Conservation (phyloP, 1,284 basidiomycete species). For the Leccinum fallax region DNA sequence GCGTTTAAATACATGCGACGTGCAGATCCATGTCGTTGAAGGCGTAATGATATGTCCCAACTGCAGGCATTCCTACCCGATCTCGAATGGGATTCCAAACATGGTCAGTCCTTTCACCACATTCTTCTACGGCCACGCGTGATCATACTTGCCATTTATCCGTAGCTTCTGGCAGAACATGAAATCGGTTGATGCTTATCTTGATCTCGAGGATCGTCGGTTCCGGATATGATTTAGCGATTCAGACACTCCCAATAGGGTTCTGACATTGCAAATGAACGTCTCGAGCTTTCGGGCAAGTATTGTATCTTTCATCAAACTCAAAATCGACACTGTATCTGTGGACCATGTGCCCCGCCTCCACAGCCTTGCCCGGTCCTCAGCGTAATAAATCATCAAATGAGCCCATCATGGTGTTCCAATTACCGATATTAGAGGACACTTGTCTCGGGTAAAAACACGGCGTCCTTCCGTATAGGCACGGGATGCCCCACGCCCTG, state of each 20-base stretch:
- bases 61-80: slow-evolving; percentile 88
- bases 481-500: background rate
- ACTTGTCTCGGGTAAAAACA: background rate
- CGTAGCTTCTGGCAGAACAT: slow-evolving; percentile 86
- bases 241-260: background rate
- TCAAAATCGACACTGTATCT: background rate
- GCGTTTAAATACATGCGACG: background rate
- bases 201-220: background rate
- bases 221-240: background rate
- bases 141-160: slow-evolving; percentile 5
- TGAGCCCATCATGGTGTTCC: background rate
- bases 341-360: background rate
- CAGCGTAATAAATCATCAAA: background rate
- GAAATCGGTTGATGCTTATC: slow-evolving; percentile 65
- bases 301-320: background rate
- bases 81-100: slow-evolving; percentile 95
- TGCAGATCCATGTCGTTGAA: slow-evolving; percentile 86
- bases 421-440: background rate
- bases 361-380: background rate
- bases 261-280: background rate
- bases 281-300: background rate
- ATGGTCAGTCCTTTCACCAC: slow-evolving; percentile 67
- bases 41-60: slow-evolving; percentile 94
- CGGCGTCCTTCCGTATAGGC: background rate
- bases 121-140: background rate